Evolutionary conservation across 2,329 filamentous ascomycete species (phyloP), one percentile per base, ranked within the genome.

Genomic region (Plectosphaerella plurivora): DNA sequence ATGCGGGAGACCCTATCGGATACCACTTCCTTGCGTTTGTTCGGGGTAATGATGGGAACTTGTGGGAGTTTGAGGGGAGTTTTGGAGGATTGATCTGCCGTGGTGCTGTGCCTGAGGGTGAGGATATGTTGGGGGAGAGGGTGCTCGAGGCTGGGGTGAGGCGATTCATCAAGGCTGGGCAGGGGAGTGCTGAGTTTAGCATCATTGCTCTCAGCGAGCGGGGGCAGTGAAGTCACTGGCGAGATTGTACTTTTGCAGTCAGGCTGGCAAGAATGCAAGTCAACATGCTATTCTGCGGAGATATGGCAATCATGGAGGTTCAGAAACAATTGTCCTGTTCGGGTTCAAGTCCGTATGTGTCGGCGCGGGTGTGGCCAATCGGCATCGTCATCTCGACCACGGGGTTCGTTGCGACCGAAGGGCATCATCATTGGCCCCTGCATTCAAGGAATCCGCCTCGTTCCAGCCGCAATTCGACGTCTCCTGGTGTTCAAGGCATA

Each of bases 1-100:
- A 72, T 16, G 82, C 83, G 11, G 79, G 85, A 12, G 82, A 81
- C 46, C 74, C 76, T 28, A 73, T 84, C 1, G 87, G 88, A 45
- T 74, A 90, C 57, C 90, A 95, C 66, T 95, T 91, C 62, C 86
- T 95, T 39, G 88, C 87, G 42, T 94, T 92, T 64, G 84, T 92
- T 47, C 91, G 87, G 69, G 74, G 73, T 4, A 76, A 79, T 59
- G 81, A 86, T 51, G 77, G 80, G 7, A 75, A 75, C 51, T 64
- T 95, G 42, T 95, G 88, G 84, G 91, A 95, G 72, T 69, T 95
- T 62, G 90, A 95, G 69, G 91, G 91, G 1, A 69, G 78, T 20
- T 76, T 87, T 47, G 87, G 86, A 60, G 89, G 89, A 0, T 89
- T 89, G 1, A 69, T 93, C 45, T 82, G 90, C 58, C 75, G 89